Base-by-base conservation (phyloP, 495 filamentous ascomycete genomes). In the Podospora pseudopauciseta region DNA sequence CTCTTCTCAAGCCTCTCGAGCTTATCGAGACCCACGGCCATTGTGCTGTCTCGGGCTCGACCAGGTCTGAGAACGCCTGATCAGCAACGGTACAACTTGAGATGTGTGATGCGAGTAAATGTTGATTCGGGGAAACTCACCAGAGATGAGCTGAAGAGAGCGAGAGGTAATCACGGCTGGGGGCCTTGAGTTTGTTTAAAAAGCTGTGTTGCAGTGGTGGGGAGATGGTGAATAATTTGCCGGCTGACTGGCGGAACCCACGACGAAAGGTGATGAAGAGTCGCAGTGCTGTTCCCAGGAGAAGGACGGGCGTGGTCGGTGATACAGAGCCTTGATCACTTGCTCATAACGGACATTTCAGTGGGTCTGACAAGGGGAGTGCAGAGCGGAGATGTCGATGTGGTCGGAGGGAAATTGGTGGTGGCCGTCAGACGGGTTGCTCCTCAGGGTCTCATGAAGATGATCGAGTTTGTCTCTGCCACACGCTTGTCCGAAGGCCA, bases 1-100 rank as follows among this genome's bases (percentile, higher is more conserved):
- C 61, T 67, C 57, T 55, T 66, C 9, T 77, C 75, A n/a, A 75
- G 55, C 68, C 64, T 74, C 59, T 72, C 71, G 20, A 72, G 61
- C 32, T 53, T 55, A 18, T 77, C 74, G 26, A 74, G 57, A 15
- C 69, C 67, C 23, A 61, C 66, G 19, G 74, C 68, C 75, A 77
- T 77, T 11, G 13, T 66, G 57, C 49, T 56, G 18, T 7, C 55
- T 57, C 53, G 28, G 56, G 7, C 11, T 60, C 2, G 57, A 19
- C 26, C 9, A 27, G 18, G 16, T 11, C 11, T 18, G 23, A 58
- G n/a, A 18, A 20, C 19, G 5, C 19, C 23, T n/a, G 56, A 58
- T 58, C 56, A 58, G 56, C 56, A 27, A 58, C 11, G 23, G 56
- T 58, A 13, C 39, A 49, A 49, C 39, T 49, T 49, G 39, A 49